phyloP scores from a whole-genome alignment of 2,329 filamentous ascomycete genomes.

The Penicillium sp. region DNA sequence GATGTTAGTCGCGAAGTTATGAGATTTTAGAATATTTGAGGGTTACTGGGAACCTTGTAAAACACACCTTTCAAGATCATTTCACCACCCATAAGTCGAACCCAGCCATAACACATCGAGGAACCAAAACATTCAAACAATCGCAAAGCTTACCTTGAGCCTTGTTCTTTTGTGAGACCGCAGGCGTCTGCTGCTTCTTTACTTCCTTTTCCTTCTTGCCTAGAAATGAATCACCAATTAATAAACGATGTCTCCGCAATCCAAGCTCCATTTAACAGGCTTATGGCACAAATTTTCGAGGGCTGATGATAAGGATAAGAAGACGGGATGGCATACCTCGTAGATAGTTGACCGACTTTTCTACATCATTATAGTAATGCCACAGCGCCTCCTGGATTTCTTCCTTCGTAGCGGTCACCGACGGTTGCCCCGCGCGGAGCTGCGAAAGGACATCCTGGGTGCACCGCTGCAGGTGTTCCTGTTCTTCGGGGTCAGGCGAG shows the following conservation, averaged over 20 bases:
- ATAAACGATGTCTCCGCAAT: background rate
- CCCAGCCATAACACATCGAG: conserved; percentile 30
- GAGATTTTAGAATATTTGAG: background rate
- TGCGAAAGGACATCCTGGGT: conserved; percentile 66
- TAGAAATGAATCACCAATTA: conserved; percentile 7
- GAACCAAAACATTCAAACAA: conserved; percentile 3
- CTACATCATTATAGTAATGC: conserved; percentile 94
- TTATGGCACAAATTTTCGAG: background rate
- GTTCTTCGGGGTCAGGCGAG: conserved; percentile 45
- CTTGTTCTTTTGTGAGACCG: conserved; percentile 27
- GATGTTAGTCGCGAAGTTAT: conserved; percentile 32
- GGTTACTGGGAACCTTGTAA: background rate
- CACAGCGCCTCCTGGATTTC: conserved; percentile 89
- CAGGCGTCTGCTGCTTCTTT: conserved; percentile 31
- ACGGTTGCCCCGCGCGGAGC: conserved; percentile 61
- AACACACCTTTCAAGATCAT: conserved; percentile 14
- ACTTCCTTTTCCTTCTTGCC: conserved; percentile 40
- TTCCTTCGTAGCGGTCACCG: conserved; percentile 61
- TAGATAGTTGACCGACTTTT: conserved; percentile 80
- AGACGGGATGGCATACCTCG: conserved; percentile 53
- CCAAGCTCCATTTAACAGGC: background rate
- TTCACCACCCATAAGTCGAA: conserved; percentile 11
- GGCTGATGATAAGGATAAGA: too few relatives aligned
- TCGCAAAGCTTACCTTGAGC: conserved; percentile 29
- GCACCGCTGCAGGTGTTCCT: conserved; percentile 63